A percentile compares a stretch with the other conserved stretches of the same genome.
These are phyloP conservation scores for Aegilops sharonensis DNA, from an alignment of 176 grass and related monocot genomes.

Conservation along the genomic window DNA sequence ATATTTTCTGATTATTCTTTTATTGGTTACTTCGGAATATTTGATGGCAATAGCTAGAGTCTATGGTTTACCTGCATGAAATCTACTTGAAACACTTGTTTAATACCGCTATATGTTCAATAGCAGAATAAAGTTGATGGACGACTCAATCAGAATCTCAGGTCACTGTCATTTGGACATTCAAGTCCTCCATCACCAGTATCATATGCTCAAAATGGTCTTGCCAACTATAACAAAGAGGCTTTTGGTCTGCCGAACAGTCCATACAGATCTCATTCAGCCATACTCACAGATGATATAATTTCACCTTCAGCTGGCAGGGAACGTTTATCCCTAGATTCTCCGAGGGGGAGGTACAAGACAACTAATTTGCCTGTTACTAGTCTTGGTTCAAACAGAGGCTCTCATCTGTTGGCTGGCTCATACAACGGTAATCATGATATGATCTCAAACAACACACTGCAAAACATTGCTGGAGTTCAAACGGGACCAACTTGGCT, in stretches of 20 bases:
- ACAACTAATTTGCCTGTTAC: constrained; percentile 43
- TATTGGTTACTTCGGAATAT: background rate
- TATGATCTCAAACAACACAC: constrained; percentile 44
- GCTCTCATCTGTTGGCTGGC: constrained; percentile 54
- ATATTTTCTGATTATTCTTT: background rate
- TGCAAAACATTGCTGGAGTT: constrained; percentile 45
- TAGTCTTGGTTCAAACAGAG: constrained; percentile 82
- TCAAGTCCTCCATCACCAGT: constrained; percentile 60
- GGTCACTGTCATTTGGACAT: constrained; percentile 66
- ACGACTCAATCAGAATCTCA: constrained; percentile 57
- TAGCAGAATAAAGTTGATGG: constrained; percentile 68
- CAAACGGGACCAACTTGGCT: constrained; percentile 62
- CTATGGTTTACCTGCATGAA: constrained; percentile 22
- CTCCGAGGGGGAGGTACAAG: constrained; percentile 62
- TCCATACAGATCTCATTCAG: constrained; percentile 54
- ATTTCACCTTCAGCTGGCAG: constrained; percentile 59
- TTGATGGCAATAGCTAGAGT: constrained; percentile 11
- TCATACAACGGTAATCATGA: constrained; percentile 59
- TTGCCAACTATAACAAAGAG: constrained; percentile 54
- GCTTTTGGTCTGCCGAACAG: constrained; percentile 37
- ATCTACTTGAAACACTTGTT: constrained; percentile 26
- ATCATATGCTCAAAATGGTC: constrained; percentile 56
- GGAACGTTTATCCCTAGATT: constrained; percentile 53
- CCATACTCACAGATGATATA: constrained; percentile 48
- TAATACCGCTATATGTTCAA: constrained; percentile 34